Evolutionary conservation across 2,329 filamentous ascomycete species (phyloP).

Genomic region (Alternaria triticina): DNA sequence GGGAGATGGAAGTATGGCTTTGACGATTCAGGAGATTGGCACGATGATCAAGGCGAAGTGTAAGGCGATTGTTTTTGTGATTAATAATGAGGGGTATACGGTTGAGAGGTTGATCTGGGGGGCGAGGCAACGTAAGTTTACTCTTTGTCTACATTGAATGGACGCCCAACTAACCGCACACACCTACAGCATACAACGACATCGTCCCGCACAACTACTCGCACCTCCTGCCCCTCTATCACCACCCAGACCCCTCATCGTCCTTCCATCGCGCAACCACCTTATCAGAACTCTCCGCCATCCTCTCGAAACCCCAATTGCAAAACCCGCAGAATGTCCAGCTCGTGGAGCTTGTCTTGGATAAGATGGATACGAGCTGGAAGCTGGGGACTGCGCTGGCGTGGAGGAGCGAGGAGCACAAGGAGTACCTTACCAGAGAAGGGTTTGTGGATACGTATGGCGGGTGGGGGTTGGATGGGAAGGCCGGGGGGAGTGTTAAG

Average conservation of each 20-base stretch:
- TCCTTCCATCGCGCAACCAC: conserved; percentile 48
- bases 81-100: conserved; percentile 57
- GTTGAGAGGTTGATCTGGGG: conserved; percentile 57
- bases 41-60: conserved; percentile 62
- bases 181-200: conserved; percentile 45
- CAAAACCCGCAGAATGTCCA: conserved; percentile 42
- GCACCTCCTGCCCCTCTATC: conserved; percentile 51
- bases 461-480: conserved; percentile 35
- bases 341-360: conserved; percentile 53
- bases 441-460: conserved; percentile 49
- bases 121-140: conserved; percentile 38
- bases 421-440: conserved; percentile 47
- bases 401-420: conserved; percentile 42
- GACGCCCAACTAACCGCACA: not conserved
- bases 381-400: conserved; percentile 50
- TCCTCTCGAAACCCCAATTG: conserved; percentile 41
- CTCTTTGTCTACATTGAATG: not conserved
- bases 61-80: conserved; percentile 50
- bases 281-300: conserved; percentile 47
- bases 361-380: conserved; percentile 32
- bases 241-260: conserved; percentile 36
- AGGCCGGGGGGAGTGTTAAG: conserved; percentile 27
- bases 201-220: conserved; percentile 49
- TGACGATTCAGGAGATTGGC: conserved; percentile 70
- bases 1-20: conserved; percentile 69